These are phyloP conservation scores for Lentinula sp. DNA, from an alignment of 768 basidiomycete genomes.

Conservation along the genomic window DNA sequence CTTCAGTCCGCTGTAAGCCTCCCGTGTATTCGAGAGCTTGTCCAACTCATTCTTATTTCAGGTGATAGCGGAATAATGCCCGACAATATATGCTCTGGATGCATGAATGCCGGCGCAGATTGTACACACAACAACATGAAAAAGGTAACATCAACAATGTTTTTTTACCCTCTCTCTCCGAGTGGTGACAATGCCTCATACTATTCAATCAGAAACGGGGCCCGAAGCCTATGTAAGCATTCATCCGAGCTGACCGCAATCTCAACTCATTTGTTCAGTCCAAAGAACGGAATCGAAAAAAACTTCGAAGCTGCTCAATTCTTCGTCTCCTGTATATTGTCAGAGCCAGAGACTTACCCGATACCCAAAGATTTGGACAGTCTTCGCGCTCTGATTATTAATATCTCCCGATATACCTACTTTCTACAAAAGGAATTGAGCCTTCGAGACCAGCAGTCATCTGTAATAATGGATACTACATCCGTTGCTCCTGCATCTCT, in stretches of 20 bases:
- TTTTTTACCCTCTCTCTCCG: not conserved
- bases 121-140: slow-evolving; percentile 1
- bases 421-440: not conserved
- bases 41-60: slow-evolving; percentile 8
- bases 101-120: slow-evolving; percentile 23
- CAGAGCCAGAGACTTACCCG: not conserved
- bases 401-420: not conserved
- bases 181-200: not conserved
- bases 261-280: not conserved
- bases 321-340: not conserved
- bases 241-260: too few species aligned
- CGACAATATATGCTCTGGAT: slow-evolving; percentile 33
- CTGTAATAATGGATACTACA: not conserved
- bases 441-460: not conserved
- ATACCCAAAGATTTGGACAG: not conserved
- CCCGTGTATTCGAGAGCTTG: not conserved
- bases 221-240: not conserved
- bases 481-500: not conserved
- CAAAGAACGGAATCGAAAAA: slow-evolving; percentile 10
- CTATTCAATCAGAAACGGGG: not conserved
- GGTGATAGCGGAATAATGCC: slow-evolving; percentile 41
- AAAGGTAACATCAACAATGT: not conserved
- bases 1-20: slow-evolving; percentile 42
- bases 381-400: not conserved
- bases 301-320: not conserved